These are phyloP conservation scores for Rhizomucor miehei DNA, from an alignment of 371 early-diverging fungal genomes.

Conservation along the genomic window DNA sequence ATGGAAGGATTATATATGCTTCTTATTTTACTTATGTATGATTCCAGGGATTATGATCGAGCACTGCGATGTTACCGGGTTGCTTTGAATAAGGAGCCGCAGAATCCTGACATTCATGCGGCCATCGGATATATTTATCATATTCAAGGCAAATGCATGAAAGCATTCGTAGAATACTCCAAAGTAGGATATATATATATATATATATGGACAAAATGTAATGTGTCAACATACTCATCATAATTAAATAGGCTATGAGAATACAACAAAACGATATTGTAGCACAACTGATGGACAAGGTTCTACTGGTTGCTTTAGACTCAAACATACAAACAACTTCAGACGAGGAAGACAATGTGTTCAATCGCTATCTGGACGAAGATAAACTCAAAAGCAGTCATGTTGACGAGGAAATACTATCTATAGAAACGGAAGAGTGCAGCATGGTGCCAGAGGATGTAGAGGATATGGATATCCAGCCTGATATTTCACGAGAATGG, in stretches of 20 bases:
- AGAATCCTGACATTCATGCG: slow-evolving; percentile 22
- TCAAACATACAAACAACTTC: not conserved
- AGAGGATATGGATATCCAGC: not conserved
- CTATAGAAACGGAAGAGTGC: slow-evolving; percentile 1
- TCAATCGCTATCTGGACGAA: not conserved
- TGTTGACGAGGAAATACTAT: slow-evolving; percentile 7
- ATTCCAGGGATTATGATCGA: slow-evolving; percentile 40
- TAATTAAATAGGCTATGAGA: too few relatives aligned
- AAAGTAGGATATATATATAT: slow-evolving; percentile 22
- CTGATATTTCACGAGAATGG: not conserved
- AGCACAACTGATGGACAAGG: too few relatives aligned
- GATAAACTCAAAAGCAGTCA: not conserved
- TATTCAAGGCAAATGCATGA: slow-evolving; percentile 31
- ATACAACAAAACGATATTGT: too few relatives aligned
- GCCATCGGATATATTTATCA: slow-evolving; percentile 54
- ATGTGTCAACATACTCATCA: not conserved
- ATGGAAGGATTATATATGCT: not conserved
- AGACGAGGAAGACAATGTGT: slow-evolving; percentile 4
- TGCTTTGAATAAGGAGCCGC: slow-evolving; percentile 39
- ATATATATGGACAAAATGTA: not conserved
- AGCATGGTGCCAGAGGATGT: not conserved
- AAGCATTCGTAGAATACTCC: slow-evolving; percentile 53
- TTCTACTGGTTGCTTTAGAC: too few relatives aligned
- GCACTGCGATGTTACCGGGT: slow-evolving; percentile 49
- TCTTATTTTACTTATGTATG: not conserved